These are phyloP conservation scores for Aegilops sharonensis DNA, from an alignment of 176 grass and related monocot genomes.

Conservation along the genomic window DNA sequence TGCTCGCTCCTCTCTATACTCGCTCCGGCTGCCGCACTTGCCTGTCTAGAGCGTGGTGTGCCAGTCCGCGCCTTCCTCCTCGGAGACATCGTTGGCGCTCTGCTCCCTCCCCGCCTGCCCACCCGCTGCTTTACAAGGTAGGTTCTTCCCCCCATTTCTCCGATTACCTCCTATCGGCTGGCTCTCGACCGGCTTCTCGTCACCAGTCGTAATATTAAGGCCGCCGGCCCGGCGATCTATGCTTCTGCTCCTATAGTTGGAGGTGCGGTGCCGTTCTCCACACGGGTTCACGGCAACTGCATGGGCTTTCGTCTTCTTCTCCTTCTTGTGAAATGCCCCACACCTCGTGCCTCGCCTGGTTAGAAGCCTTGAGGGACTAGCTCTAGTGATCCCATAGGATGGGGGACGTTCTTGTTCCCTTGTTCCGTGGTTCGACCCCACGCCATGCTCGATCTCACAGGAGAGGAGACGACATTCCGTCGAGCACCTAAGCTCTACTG, in stretches of 20 bases:
- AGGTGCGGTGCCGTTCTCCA: not conserved
- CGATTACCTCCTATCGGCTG: too few relatives aligned
- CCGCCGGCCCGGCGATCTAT: not conserved
- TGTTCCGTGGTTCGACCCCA: not conserved
- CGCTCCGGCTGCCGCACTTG: too few relatives aligned
- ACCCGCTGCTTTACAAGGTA: too few relatives aligned
- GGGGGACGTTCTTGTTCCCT: not conserved
- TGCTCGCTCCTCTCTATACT: too few relatives aligned
- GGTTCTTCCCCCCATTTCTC: too few relatives aligned
- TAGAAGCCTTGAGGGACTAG: not conserved
- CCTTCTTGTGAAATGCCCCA: not conserved
- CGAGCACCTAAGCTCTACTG: not conserved
- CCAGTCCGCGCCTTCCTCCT: too few relatives aligned
- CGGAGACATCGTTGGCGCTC: too few relatives aligned
- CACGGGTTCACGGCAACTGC: too few relatives aligned
- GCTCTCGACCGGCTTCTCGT: too few relatives aligned
- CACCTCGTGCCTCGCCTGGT: not conserved
- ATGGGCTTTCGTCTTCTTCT: not conserved
- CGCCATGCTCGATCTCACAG: not conserved
- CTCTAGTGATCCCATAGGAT: not conserved
- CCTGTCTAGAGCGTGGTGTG: too few relatives aligned
- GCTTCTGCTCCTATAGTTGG: not conserved
- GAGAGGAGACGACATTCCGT: not conserved
- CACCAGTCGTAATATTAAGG: too few relatives aligned
- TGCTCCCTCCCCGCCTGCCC: too few relatives aligned